Evolutionary conservation across 768 basidiomycete genomes (phyloP).

Genomic region (Leccinum aurantiacum): DNA sequence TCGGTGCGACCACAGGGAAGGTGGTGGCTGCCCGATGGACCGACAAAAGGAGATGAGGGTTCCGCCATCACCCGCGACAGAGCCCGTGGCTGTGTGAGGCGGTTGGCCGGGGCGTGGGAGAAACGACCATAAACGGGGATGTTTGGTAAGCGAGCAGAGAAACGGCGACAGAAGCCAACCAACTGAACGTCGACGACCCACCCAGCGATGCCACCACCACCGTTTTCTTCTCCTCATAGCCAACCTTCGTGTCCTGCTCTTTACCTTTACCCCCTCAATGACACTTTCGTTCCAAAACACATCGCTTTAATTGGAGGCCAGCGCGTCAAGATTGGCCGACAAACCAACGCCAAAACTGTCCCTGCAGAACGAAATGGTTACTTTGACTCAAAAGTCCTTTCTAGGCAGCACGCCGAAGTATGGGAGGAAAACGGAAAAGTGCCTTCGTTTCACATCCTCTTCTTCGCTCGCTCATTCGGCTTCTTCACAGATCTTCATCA

Average conservation of each 20-base stretch:
- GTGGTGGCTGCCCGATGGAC: too few species aligned
- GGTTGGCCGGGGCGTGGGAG: slow-evolving; percentile 16
- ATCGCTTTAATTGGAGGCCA: slow-evolving; percentile 68
- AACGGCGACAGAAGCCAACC: slow-evolving; percentile 13
- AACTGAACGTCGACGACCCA: slow-evolving; percentile 19
- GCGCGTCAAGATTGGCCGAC: slow-evolving; percentile 89
- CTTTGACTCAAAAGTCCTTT: slow-evolving; percentile 95
- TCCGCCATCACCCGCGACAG: neutral
- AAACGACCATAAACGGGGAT: neutral
- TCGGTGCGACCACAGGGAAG: too few species aligned
- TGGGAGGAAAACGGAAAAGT: slow-evolving; percentile 94
- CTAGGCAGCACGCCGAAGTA: slow-evolving; percentile 95
- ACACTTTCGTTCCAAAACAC: slow-evolving; percentile 93
- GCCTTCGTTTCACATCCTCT: slow-evolving; percentile 15
- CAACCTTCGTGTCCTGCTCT: slow-evolving; percentile 42
- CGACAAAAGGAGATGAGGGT: neutral
- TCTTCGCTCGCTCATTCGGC: slow-evolving; percentile 12
- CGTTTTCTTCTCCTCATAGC: slow-evolving; percentile 32
- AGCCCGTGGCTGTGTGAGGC: neutral
- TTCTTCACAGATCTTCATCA: slow-evolving; percentile 81
- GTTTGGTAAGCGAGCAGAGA: slow-evolving; percentile 16
- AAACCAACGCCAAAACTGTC: slow-evolving; percentile 93
- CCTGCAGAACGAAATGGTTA: slow-evolving; percentile 93
- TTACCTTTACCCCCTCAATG: slow-evolving; percentile 88
- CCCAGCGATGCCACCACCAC: slow-evolving; percentile 34